Conservation (phyloP, 2,329 filamentous ascomycete genomes). For the Sphaerulina musiva region DNA sequence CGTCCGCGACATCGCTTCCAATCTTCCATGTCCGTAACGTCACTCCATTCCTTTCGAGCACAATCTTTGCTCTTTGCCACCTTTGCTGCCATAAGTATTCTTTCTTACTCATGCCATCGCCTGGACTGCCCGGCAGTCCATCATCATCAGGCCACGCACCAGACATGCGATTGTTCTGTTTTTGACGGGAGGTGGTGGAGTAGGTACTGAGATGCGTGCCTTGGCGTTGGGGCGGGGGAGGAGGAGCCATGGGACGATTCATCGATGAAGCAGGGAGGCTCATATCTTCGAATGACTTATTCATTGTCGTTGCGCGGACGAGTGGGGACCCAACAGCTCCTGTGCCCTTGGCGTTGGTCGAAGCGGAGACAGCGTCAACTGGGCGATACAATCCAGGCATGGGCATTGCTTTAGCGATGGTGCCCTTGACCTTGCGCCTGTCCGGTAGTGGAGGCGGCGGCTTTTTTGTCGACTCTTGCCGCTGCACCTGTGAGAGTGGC, state of each 20-base stretch:
- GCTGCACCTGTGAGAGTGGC: constrained; percentile 32
- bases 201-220: constrained; percentile 31
- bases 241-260: constrained; percentile 14
- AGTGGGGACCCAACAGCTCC: constrained; percentile 12
- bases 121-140: constrained; percentile 28
- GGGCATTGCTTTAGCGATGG: constrained; percentile 20
- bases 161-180: constrained; percentile 32
- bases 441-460: constrained; percentile 27
- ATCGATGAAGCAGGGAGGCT: constrained; percentile 14
- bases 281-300: constrained; percentile 21
- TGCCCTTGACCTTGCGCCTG: constrained; percentile 28
- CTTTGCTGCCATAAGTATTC: constrained; percentile 65
- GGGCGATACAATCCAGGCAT: constrained; percentile 16
- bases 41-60: constrained; percentile 60
- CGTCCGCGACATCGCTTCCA: constrained; percentile 61
- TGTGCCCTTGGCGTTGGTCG: constrained; percentile 7
- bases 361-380: constrained; percentile 8
- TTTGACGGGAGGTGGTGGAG: constrained; percentile 25
- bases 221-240: constrained; percentile 26
- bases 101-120: constrained; percentile 54
- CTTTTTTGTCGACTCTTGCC: constrained; percentile 28
- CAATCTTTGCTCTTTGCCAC: constrained; percentile 57
- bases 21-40: constrained; percentile 65
- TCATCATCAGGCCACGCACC: constrained; percentile 25
- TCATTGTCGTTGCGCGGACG: constrained; percentile 13